Evolutionary conservation across 176 grass and related monocot genomes (phyloP).

Genomic region (Triticum monococcum): DNA sequence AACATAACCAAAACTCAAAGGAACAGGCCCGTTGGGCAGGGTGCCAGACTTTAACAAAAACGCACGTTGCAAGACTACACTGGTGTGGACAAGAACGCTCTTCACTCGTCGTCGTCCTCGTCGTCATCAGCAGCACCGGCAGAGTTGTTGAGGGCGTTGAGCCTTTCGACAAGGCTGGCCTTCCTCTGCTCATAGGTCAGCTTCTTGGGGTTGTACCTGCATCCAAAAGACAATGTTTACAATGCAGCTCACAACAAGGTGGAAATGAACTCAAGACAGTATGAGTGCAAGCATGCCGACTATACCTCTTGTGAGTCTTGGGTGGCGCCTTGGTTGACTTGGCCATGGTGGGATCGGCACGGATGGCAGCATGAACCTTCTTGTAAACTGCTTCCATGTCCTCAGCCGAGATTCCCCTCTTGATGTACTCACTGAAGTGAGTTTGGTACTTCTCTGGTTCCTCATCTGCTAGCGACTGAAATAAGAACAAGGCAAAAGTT

Average conservation of each 20-base stretch:
- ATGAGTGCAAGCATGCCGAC: not conserved
- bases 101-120: slow-evolving; percentile 73
- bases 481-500: not conserved
- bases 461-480: slow-evolving; percentile 66
- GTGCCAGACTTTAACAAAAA: slow-evolving; percentile 37
- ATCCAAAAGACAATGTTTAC: not conserved
- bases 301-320: slow-evolving; percentile 75
- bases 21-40: not conserved
- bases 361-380: slow-evolving; percentile 86
- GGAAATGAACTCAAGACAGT: not conserved
- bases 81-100: not conserved
- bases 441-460: slow-evolving; percentile 79
- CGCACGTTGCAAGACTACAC: not conserved
- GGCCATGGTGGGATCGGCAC: slow-evolving; percentile 41
- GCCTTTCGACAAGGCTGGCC: slow-evolving; percentile 60
- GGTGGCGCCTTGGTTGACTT: slow-evolving; percentile 59
- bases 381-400: slow-evolving; percentile 79
- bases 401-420: slow-evolving; percentile 63
- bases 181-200: slow-evolving; percentile 87
- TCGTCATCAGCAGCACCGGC: slow-evolving; percentile 58
- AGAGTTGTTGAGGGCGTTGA: slow-evolving; percentile 63
- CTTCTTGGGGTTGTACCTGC: slow-evolving; percentile 83
- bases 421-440: slow-evolving; percentile 85
- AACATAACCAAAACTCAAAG: slow-evolving; percentile 15
- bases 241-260: not conserved